Base-by-base conservation (phyloP, 352 stramenopile genomes). In the Blastocystis sp. region DNA sequence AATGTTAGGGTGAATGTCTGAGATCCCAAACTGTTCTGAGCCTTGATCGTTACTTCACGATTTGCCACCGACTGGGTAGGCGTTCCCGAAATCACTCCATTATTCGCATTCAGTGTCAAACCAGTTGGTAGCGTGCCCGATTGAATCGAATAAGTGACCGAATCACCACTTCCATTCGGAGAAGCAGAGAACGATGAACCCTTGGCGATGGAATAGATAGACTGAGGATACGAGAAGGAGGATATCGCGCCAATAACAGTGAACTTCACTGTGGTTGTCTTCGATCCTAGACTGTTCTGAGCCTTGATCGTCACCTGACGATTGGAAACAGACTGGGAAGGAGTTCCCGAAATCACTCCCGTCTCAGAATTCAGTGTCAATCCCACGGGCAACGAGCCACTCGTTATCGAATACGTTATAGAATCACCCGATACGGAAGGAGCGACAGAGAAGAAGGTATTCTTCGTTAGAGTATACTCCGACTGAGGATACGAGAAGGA, bases 71-170 rank as follows among this genome's bases (percentile, higher is more conserved):
- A 54, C 11, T 21, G 11, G 11, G 46, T 44, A 40, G 59, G 54
- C 21, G 73, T 84, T 51, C 73, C 73, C 4, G 73, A 73, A 24
- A 84, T 84, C 18, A 9, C 44, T 42, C 73, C 73, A 29, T 53
- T 84, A 32, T 69, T 32, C 18, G 34, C 1, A 34, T 84, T 73
- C 38, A 84, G 34, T 14, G 51, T 42, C 27, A 84, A 36, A 18
- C 73, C 73, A 1, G 42, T 24, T 21, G 73, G 73, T 11, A 84
- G 73, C 21, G 46, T 21, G 11, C 46, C 46, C 21, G 46, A 54
- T 54, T 54, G 46, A 54, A 54, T 11, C 46, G 46, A 54, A 21
- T 21, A 54, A 21, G 46, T 54, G 11, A 54, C 9, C 11, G 46
- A 21, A 54, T 54, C 46, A 21, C 46, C 46, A 54, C 9, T 54